Base-by-base conservation (phyloP, 495 filamentous ascomycete species). In the Haplographium delicatum region DNA sequence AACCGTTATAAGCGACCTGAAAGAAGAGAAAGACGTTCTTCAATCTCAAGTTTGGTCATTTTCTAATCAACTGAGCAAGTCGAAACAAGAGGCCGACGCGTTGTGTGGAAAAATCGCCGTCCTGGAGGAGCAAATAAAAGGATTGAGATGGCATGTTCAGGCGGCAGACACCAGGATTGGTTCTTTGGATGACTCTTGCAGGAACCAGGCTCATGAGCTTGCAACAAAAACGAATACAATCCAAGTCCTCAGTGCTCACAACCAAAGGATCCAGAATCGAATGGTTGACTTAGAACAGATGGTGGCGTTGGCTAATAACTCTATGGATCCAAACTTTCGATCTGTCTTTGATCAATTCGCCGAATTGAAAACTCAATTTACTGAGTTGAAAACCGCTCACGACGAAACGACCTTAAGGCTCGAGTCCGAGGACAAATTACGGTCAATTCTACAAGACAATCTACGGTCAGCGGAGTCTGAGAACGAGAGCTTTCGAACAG, bases 1-100 rank as follows among this genome's bases (percentile, higher is more conserved):
- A 9, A 15, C 3, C 11, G 13, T 4, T 20, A 41, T 41, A 5
- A 5, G 23, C 19, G 38, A 13, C 4, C 23, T 41, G 7, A 41
- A 22, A 41, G 38, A 41, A 41, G 38, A 41, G 16, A 41, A 41
- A 41, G 38, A 41, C 10, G 15, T 41, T 22, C 38, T 41, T 41
- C 38, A 41, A 23, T 9, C 38, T 5, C 38, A 41, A 41, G 38
- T 41, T 20, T 41, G 38, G 38, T 20, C 6, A 9, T 41, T 41
- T 41, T 41, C 38, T 5, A 20, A 41, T 10, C 38, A 41, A 20
- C 7, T 41, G 5, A 41, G 15, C 2, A 15, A 41, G 23, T 41
- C 38, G 5, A 15, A 20, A 3, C 15, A 20, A 15, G 38, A 41
- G 38, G 38, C 4, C 19, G 38, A 41, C 5, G 18, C 6, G 4